phyloP scores from a whole-genome alignment of 164 flowering plant genomes.

The Magnolia kwangsiensis region DNA sequence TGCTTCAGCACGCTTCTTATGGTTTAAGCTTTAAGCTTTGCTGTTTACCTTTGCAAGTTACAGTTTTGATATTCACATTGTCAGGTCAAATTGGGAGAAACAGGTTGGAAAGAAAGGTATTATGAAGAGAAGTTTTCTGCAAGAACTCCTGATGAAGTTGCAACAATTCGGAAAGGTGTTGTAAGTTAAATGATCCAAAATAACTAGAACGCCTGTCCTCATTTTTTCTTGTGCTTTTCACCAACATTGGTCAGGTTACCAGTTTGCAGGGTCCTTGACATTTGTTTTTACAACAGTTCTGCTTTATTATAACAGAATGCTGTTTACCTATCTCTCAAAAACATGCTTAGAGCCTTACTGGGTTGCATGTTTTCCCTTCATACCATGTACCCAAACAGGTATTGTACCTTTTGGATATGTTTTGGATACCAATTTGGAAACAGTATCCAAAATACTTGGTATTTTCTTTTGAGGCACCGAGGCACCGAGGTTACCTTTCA shows the following conservation, averaged over 20 bases:
- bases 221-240: background rate
- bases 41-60: conserved; percentile 5
- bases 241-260: background rate
- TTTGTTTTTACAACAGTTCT: too few relatives aligned
- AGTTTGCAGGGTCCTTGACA: background rate
- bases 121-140: conserved; percentile 90
- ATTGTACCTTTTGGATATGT: background rate
- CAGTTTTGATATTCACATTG: conserved; percentile 3
- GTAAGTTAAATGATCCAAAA: conserved; percentile 43
- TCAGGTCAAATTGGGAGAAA: conserved; percentile 82
- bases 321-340: too few relatives aligned
- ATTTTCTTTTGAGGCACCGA: too few relatives aligned
- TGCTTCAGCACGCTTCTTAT: background rate
- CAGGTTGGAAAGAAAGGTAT: conserved; percentile 97
- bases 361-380: background rate
- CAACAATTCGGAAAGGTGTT: conserved; percentile 70
- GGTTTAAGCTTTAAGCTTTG: background rate
- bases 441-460: background rate
- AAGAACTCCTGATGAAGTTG: conserved; percentile 63
- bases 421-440: background rate
- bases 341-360: background rate
- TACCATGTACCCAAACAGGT: background rate
- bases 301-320: too few relatives aligned
- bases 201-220: background rate
- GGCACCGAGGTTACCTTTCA: too few relatives aligned